phyloP scores from a whole-genome alignment of 345 rosid genomes.

The Ceriops zippeliana region DNA sequence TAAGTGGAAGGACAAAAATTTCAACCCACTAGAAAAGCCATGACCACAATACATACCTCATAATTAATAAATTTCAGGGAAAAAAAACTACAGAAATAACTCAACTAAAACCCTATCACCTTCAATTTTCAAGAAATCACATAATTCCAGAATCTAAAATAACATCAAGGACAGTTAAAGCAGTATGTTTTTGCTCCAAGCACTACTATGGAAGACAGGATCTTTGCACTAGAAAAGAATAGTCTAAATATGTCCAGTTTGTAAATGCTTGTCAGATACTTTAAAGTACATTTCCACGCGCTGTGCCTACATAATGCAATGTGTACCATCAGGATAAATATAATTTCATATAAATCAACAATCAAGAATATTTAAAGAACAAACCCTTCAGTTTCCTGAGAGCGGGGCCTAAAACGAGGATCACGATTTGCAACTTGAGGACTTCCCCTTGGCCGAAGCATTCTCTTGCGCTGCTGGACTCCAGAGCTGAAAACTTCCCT shows the following conservation, averaged over 20 bases:
- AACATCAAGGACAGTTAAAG: no score
- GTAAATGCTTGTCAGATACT: background rate
- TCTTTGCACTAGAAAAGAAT: background rate
- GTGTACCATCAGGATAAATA: slow-evolving; percentile 8
- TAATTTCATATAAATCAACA: slow-evolving; percentile 18
- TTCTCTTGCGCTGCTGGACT: slow-evolving; percentile 93
- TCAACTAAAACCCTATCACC: no score
- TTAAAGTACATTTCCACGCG: background rate
- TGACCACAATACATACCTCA: no score
- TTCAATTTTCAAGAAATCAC: no score
- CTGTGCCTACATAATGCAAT: slow-evolving; percentile 9
- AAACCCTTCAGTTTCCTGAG: slow-evolving; percentile 89
- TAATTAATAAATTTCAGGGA: no score
- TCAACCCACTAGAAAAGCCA: no score
- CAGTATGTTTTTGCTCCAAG: no score
- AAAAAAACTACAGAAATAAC: no score
- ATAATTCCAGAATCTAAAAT: no score
- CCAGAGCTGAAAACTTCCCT: slow-evolving; percentile 75
- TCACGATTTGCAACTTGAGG: slow-evolving; percentile 76
- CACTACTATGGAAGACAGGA: background rate
- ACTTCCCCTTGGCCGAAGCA: slow-evolving; percentile 93
- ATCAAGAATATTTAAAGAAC: slow-evolving; percentile 27
- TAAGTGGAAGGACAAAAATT: no score
- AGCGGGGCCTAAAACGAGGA: slow-evolving; percentile 52
- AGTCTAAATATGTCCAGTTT: background rate